A percentile compares a stretch with the other conserved stretches of the same genome.
These are phyloP conservation scores for Magnaporthiopsis incrustans DNA, from an alignment of 2,329 filamentous ascomycete genomes.

Conservation along the genomic window DNA sequence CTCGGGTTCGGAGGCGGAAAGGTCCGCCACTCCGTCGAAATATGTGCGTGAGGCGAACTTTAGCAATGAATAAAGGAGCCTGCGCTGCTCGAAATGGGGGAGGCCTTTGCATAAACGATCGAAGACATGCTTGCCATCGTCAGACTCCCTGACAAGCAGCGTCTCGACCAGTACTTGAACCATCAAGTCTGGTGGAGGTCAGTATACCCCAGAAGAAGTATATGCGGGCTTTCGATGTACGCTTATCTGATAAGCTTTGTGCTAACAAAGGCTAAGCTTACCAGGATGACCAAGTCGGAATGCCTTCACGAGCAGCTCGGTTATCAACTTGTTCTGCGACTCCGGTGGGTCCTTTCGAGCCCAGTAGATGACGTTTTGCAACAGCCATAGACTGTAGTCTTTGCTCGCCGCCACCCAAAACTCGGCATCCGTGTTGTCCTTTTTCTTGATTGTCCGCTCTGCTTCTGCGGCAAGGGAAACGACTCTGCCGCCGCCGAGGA, in stretches of 20 bases:
- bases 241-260: neutral
- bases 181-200: constrained; percentile 29
- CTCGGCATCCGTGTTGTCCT: constrained; percentile 18
- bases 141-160: constrained; percentile 21
- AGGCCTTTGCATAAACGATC: constrained; percentile 26
- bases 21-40: constrained; percentile 22
- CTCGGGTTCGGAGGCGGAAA: neutral
- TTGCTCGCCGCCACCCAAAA: constrained; percentile 59
- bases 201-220: constrained; percentile 9
- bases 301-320: constrained; percentile 46
- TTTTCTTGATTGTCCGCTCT: constrained; percentile 36
- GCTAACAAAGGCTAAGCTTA: constrained; percentile 25
- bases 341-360: constrained; percentile 22
- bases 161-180: constrained; percentile 27
- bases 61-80: constrained; percentile 28
- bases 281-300: constrained; percentile 67
- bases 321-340: constrained; percentile 32
- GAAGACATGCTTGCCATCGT: constrained; percentile 17
- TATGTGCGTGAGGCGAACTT: constrained; percentile 38
- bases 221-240: neutral
- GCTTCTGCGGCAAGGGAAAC: constrained; percentile 48
- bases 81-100: constrained; percentile 33
- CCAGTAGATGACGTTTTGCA: constrained; percentile 49
- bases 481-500: constrained; percentile 41
- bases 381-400: constrained; percentile 65